Conservation (phyloP, 2,329 filamentous ascomycete genomes). For the Paraphoma sp. region DNA sequence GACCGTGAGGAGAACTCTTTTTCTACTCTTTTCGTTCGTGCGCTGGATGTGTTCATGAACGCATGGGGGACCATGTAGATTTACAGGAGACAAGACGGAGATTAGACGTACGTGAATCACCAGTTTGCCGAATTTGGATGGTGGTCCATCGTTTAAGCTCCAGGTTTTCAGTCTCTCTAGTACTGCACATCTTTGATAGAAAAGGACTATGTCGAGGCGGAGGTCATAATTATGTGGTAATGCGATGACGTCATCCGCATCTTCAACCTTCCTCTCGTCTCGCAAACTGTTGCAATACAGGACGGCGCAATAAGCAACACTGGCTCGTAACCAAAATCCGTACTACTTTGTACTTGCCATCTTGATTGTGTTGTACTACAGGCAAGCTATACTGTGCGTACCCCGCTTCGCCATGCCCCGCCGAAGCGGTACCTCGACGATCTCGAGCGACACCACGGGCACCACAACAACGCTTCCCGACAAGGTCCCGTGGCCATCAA, state of each 20-base stretch:
- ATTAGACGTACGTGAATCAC: too few relatives aligned
- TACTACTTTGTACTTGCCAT: background rate
- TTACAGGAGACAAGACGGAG: too few relatives aligned
- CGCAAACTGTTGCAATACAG: background rate
- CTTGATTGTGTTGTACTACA: background rate
- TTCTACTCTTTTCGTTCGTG: too few relatives aligned
- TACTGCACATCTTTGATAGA: too few relatives aligned
- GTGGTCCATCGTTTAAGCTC: too few relatives aligned
- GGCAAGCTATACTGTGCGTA: background rate
- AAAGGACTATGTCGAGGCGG: too few relatives aligned
- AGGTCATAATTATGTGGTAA: background rate
- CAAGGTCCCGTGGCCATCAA: constrained; percentile 54
- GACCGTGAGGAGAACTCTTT: too few relatives aligned
- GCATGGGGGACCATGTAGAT: too few relatives aligned
- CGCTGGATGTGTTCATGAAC: too few relatives aligned
- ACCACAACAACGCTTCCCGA: constrained; percentile 45
- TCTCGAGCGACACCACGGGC: constrained; percentile 27
- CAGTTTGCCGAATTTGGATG: too few relatives aligned
- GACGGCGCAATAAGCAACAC: background rate
- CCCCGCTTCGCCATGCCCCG: constrained; percentile 36
- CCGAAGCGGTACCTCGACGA: constrained; percentile 24
- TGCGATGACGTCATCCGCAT: background rate
- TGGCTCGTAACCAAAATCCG: background rate
- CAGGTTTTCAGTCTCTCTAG: too few relatives aligned
- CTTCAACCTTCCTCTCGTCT: background rate